Evolutionary conservation across 2,329 filamentous ascomycete species (phyloP).

Genomic region (Diaporthe citrichinensis): DNA sequence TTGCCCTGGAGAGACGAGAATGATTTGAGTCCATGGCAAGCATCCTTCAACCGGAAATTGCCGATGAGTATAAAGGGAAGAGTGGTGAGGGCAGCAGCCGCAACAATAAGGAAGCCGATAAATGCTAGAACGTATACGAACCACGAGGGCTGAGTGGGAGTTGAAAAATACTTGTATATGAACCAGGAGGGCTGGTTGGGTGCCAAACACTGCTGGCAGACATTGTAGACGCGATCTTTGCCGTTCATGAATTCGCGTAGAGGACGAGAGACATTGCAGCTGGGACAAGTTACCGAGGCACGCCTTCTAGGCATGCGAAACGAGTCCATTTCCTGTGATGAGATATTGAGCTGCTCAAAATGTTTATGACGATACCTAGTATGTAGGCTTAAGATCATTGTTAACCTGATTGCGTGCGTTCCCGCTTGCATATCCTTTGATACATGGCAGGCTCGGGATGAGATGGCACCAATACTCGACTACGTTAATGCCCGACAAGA

Average conservation of each 20-base stretch:
- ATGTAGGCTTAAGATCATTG: too few species aligned
- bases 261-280: not conserved
- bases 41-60: not conserved
- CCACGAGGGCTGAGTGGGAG: not conserved
- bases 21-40: not conserved
- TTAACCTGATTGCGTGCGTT: too few species aligned
- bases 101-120: not conserved
- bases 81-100: not conserved
- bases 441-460: too few species aligned
- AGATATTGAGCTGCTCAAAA: not conserved
- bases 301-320: not conserved
- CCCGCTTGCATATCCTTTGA: too few species aligned
- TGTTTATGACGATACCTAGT: too few species aligned
- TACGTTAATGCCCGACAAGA: too few species aligned
- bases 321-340: not conserved
- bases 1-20: not conserved
- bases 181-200: not conserved
- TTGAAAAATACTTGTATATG: not conserved
- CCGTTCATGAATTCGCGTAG: not conserved
- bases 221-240: not conserved
- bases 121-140: not conserved
- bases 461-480: too few species aligned
- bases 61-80: not conserved
- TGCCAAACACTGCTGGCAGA: not conserved
- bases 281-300: not conserved